A percentile compares a stretch with the other conserved stretches of the same genome.
phyloP scores from a whole-genome alignment of 108 stramenopile species.

The Cyclotella kingstonii region DNA sequence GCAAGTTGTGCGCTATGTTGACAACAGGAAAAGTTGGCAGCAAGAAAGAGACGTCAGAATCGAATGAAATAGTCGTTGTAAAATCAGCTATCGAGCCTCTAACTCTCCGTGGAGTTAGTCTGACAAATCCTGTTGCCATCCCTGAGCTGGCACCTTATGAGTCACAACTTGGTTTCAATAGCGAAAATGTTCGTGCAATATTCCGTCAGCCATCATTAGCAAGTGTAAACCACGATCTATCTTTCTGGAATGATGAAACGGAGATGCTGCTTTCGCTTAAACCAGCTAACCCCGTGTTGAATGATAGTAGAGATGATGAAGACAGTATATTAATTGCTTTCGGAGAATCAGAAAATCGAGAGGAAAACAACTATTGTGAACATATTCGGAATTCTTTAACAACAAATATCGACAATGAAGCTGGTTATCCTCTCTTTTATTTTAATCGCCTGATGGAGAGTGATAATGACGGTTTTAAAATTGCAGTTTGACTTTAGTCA shows the following conservation, averaged over 20 bases:
- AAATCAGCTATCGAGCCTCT: conserved; percentile 4
- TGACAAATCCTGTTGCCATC: background rate
- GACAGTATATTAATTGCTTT: too few relatives aligned
- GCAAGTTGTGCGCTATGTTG: background rate
- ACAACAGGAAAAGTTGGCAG: background rate
- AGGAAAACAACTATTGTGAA: background rate
- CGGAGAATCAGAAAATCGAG: background rate
- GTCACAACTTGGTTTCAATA: background rate
- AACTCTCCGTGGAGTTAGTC: too few relatives aligned
- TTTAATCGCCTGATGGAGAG: too few relatives aligned
- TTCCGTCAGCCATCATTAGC: too few relatives aligned
- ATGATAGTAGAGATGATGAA: conserved; percentile 1
- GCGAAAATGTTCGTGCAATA: background rate
- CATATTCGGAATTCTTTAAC: background rate
- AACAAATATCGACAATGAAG: background rate
- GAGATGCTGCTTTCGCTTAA: background rate
- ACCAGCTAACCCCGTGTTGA: background rate
- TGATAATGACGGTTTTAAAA: too few relatives aligned
- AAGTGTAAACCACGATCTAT: background rate
- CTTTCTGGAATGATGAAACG: background rate
- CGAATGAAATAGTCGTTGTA: background rate
- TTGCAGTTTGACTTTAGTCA: too few relatives aligned
- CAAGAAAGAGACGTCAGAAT: background rate
- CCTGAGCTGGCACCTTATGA: background rate
- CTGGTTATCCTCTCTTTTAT: too few relatives aligned